Evolutionary conservation across 2,329 filamentous ascomycete species (phyloP).

Genomic region (Cryphonectria parasitica): DNA sequence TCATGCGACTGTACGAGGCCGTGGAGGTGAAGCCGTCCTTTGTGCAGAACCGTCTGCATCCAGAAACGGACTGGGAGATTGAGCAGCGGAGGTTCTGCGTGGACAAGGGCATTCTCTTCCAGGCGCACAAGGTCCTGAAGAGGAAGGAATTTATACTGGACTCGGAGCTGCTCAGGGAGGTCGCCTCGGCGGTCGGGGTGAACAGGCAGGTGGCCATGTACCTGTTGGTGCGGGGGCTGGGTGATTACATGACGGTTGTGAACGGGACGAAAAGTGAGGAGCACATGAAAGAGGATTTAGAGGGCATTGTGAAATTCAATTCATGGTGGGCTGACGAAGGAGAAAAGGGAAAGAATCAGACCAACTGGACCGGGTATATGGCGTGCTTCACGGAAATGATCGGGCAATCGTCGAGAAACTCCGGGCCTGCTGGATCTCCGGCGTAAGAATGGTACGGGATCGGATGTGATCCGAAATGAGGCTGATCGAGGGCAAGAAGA

Average conservation of each 20-base stretch:
- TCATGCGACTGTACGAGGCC: slow-evolving; percentile 44
- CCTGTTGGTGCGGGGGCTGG: slow-evolving; percentile 7
- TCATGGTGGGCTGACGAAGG: neutral
- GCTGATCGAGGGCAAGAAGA: neutral
- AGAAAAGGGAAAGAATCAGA: neutral
- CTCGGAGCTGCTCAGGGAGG: slow-evolving; percentile 1
- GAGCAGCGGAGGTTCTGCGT: neutral
- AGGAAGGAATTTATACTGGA: neutral
- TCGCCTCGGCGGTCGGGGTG: neutral
- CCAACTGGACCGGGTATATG: neutral
- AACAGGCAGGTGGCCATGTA: slow-evolving; percentile 13
- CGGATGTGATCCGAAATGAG: neutral
- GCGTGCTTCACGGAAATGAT: slow-evolving; percentile 7
- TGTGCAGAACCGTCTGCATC: slow-evolving; percentile 77
- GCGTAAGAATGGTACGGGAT: neutral
- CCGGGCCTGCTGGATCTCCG: neutral
- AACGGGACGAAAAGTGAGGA: slow-evolving; percentile 5
- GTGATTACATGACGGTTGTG: neutral
- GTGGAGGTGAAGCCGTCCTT: slow-evolving; percentile 56
- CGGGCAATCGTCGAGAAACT: neutral
- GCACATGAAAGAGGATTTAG: neutral
- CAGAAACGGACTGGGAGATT: slow-evolving; percentile 59
- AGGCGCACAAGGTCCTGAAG: slow-evolving; percentile 6
- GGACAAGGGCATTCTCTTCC: neutral
- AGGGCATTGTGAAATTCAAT: neutral